phyloP scores from a whole-genome alignment of 495 filamentous ascomycete species.

The Mycothermus thermophilus region DNA sequence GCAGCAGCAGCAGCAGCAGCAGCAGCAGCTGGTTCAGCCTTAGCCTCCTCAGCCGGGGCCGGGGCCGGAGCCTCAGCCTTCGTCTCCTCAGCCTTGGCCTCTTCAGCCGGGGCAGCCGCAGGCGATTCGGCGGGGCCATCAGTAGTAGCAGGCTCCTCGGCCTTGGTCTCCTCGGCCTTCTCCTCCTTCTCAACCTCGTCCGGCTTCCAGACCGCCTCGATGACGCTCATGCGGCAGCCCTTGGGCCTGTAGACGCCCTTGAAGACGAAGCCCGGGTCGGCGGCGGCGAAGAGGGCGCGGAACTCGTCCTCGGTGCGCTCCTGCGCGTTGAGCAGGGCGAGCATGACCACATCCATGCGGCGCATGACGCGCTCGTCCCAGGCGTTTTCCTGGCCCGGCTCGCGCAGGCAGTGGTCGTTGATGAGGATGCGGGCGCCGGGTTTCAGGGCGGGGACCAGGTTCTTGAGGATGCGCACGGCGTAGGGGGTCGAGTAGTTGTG shows the following conservation, averaged over 20 bases:
- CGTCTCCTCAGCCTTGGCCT: constrained; percentile 1
- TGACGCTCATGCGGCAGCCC: constrained; percentile 35
- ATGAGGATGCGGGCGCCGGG: constrained; percentile 37
- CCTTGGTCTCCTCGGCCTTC: background rate
- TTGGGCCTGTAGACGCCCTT: constrained; percentile 27
- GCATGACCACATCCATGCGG: constrained; percentile 45
- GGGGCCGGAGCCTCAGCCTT: no score
- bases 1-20: no score
- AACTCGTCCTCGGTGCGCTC: constrained; percentile 40
- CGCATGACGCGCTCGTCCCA: constrained; percentile 39
- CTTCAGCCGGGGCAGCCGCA: background rate
- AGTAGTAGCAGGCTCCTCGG: background rate
- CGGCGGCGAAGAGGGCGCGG: constrained; percentile 31
- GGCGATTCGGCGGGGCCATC: no score
- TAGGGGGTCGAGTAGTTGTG: constrained; percentile 48
- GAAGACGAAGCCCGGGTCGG: constrained; percentile 29
- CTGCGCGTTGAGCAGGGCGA: constrained; percentile 39
- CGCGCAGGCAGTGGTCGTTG: constrained; percentile 39
- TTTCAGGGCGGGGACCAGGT: constrained; percentile 42
- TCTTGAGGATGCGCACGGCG: constrained; percentile 37
- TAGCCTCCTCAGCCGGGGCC: constrained; percentile 1
- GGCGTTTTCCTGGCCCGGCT: constrained; percentile 26
- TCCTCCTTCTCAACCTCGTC: constrained; percentile 1
- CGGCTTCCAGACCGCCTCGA: constrained; percentile 39
- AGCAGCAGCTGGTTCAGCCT: no score